Conservation (phyloP, 306 rosid genomes). For the Cyclanthera cordifolia region DNA sequence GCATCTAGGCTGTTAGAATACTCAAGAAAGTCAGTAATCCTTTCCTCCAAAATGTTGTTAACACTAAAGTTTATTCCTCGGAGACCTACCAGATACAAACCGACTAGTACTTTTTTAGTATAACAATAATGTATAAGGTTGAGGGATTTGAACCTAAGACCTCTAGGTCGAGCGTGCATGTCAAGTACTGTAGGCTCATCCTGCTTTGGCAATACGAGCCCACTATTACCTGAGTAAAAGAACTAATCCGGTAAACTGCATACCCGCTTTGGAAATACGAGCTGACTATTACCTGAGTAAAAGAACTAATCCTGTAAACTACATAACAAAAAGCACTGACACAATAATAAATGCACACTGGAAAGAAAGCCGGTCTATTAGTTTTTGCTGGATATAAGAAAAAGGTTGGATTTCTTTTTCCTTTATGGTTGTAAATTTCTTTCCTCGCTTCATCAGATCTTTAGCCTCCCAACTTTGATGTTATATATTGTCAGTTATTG, state of each 20-base stretch:
- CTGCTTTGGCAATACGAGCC: not conserved
- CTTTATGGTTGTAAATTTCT: not conserved
- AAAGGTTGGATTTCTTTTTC: not conserved
- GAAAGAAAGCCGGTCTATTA: not conserved
- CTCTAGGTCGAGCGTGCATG: too few species aligned
- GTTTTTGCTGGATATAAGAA: not conserved
- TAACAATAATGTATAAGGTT: too few species aligned
- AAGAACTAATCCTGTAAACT: not conserved
- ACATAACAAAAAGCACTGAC: not conserved
- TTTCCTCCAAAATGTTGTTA: not conserved
- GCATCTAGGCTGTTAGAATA: not conserved
- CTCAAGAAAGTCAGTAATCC: not conserved
- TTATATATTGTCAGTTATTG: not conserved
- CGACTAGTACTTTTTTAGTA: not conserved
- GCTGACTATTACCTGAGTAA: not conserved
- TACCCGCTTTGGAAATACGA: too few species aligned
- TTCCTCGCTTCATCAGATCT: not conserved
- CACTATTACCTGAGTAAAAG: not conserved
- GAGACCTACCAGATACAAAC: not conserved
- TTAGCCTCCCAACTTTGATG: not conserved
- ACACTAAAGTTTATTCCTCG: not conserved
- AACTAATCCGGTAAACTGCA: not conserved
- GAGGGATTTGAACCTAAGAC: too few species aligned
- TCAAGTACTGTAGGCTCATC: too few species aligned
- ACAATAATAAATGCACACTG: not conserved